Evolutionary conservation across 2,329 filamentous ascomycete species (phyloP).

Genomic region (Leptographium wingfieldii): DNA sequence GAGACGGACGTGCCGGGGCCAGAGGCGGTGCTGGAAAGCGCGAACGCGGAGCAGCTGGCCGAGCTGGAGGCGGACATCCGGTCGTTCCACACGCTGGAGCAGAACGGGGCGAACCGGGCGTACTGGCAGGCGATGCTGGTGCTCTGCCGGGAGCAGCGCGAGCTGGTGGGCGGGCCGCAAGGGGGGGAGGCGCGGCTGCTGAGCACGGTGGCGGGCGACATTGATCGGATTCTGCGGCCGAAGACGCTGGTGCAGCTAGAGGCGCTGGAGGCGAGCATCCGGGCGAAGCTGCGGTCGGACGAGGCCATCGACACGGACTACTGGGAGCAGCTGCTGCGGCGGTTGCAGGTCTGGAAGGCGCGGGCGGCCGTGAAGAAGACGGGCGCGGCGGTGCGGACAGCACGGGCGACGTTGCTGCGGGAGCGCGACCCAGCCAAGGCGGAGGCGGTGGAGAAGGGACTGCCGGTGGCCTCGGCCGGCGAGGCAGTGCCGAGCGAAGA

Average conservation of each 20-base stretch:
- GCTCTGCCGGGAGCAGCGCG: constrained; percentile 62
- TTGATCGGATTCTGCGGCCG: constrained; percentile 73
- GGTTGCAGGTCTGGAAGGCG: constrained; percentile 80
- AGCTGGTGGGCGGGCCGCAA: not conserved
- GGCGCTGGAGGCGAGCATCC: constrained; percentile 75
- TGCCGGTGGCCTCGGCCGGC: not conserved
- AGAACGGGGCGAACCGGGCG: constrained; percentile 61
- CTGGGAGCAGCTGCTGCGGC: constrained; percentile 85
- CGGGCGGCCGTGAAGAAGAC: constrained; percentile 72
- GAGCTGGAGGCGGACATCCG: constrained; percentile 74
- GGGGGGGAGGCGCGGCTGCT: constrained; percentile 54
- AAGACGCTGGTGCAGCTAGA: constrained; percentile 84
- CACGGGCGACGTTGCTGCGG: constrained; percentile 52
- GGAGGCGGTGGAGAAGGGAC: constrained; percentile 21
- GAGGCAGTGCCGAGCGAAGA: not conserved
- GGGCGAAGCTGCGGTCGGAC: constrained; percentile 71
- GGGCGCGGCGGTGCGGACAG: constrained; percentile 61
- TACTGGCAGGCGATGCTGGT: constrained; percentile 89
- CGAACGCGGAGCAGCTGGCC: constrained; percentile 49
- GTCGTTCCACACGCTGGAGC: constrained; percentile 72
- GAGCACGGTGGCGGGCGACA: constrained; percentile 71
- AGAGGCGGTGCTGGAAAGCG: constrained; percentile 62
- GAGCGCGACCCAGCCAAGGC: constrained; percentile 59
- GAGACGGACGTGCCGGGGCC: constrained; percentile 69
- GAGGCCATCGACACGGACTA: constrained; percentile 95